A percentile compares a stretch with the other conserved stretches of the same genome.
Conservation (phyloP, 352 stramenopile species). For the Phytophthora fragariaefolia region DNA sequence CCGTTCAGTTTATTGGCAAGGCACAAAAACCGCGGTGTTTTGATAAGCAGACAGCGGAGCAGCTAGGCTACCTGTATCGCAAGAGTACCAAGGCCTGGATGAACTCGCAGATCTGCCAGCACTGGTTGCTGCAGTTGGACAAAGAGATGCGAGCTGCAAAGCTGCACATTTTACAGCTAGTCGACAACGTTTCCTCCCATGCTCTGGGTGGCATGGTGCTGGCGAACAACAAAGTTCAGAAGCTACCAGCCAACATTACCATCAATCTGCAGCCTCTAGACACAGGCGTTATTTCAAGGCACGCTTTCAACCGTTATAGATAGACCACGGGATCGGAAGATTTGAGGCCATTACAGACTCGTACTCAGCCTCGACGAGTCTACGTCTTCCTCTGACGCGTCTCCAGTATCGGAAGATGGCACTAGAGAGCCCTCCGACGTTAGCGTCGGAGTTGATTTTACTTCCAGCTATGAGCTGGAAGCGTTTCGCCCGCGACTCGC, state of each 20-base stretch:
- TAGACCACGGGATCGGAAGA: background rate
- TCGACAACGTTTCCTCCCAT: slow-evolving; percentile 1
- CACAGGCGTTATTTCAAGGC: slow-evolving; percentile 3
- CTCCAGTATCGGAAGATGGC: too few relatives aligned
- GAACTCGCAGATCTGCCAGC: background rate
- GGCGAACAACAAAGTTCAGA: background rate
- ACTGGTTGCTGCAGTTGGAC: background rate
- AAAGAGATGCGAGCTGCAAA: background rate
- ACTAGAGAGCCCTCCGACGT: too few relatives aligned
- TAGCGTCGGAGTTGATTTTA: too few relatives aligned
- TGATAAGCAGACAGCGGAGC: background rate
- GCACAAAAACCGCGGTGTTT: slow-evolving; percentile 13
- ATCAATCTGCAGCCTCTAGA: background rate
- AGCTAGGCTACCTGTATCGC: slow-evolving; percentile 1
- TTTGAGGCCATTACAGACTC: too few relatives aligned
- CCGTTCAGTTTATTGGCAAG: slow-evolving; percentile 2
- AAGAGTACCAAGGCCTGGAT: slow-evolving; percentile 7
- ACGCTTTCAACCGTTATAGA: background rate
- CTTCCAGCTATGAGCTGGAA: too few relatives aligned
- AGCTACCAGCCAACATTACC: background rate
- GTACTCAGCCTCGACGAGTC: too few relatives aligned
- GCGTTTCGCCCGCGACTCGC: too few relatives aligned
- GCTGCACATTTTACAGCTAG: background rate
- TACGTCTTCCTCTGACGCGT: too few relatives aligned
- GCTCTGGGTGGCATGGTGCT: background rate